Evolutionary conservation across 78 protist species (phyloP), one percentile per base, ranked within the genome.

Genomic region (Dictyostelium intermedium): DNA sequence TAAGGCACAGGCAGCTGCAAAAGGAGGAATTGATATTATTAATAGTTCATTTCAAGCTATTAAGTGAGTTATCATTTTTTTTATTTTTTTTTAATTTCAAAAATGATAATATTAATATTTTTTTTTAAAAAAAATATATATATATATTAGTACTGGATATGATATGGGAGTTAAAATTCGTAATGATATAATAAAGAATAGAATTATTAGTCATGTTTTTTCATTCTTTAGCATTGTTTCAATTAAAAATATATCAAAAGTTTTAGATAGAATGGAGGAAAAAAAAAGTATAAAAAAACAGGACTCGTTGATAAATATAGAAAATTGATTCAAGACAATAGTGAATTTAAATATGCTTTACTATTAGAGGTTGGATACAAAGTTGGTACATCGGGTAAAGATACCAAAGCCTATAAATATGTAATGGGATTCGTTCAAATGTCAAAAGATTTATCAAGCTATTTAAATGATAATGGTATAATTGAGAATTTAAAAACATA

Each of bases 191-290:
- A 66, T 66, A 7, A 66, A 66, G 25, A 25, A 30, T 66, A 66
- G 74, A 66, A 66, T 30, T n/a, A 66, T 66, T 27, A 27, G 39
- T 11, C 74, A 66, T 11, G 74, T 66, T 66, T 66, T 66, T 66
- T 66, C 74, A 66, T 66, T 66, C 25, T 66, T 66, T 66, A 66
- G 74, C 27, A 66, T 66, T 66, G 74, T 66, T 27, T 66, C 74
- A 10, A 18, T 66, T 5, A 30, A 10, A 1, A n/a, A 66, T 23
- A 3, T 66, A 7, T 27, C 4, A 27, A n/a, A 66, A 27, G 27
- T 10, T 11, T 66, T 66, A 27, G 35, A n/a, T 11, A 30, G 25
- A 66, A 66, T 66, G 74, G 35, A 66, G 27, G 35, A 66, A 66
- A 66, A 66, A 66, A 66, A 30, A 66, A 66, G 25, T 66, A 66